These are phyloP conservation scores for Curvularia sp. DNA, from an alignment of 2,329 filamentous ascomycete genomes.

Conservation along the genomic window DNA sequence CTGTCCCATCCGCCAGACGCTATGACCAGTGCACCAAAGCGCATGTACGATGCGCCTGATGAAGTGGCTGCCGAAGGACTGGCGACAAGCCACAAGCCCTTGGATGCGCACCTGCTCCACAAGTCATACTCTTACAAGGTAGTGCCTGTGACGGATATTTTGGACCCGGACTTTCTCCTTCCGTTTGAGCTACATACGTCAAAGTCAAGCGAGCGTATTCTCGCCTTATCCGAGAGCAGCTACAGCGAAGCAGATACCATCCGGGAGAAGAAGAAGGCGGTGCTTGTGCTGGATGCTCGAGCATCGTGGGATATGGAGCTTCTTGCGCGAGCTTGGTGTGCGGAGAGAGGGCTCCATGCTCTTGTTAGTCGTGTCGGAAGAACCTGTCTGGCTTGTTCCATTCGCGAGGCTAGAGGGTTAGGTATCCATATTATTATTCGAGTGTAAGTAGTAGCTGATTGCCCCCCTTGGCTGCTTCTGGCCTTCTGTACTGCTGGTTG, in stretches of 20 bases:
- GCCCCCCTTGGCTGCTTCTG: not conserved
- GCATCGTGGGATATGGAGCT: conserved; percentile 72
- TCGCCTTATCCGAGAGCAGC: conserved; percentile 20
- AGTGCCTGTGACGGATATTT: conserved; percentile 44
- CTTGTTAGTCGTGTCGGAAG: conserved; percentile 71
- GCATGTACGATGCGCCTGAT: conserved; percentile 28
- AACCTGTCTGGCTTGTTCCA: conserved; percentile 75
- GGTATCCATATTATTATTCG: conserved; percentile 71
- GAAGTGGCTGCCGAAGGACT: conserved; percentile 21
- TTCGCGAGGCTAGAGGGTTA: conserved; percentile 75
- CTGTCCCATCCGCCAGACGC: conserved; percentile 46
- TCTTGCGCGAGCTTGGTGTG: conserved; percentile 74
- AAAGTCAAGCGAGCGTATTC: conserved; percentile 25
- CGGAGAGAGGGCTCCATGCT: conserved; percentile 76
- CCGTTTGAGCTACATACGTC: conserved; percentile 35
- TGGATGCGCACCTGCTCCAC: conserved; percentile 53
- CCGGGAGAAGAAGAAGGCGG: conserved; percentile 35
- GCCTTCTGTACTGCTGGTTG: not conserved
- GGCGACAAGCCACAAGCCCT: conserved; percentile 24
- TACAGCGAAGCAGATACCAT: conserved; percentile 19
- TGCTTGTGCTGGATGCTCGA: conserved; percentile 58
- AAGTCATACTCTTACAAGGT: conserved; percentile 48
- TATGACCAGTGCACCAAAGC: conserved; percentile 35
- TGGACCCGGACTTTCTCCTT: conserved; percentile 36
- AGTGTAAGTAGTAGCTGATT: conserved; percentile 30